Evolutionary conservation across 371 early-diverging fungal genomes (phyloP).

Genomic region (Haplosporangium sp.): DNA sequence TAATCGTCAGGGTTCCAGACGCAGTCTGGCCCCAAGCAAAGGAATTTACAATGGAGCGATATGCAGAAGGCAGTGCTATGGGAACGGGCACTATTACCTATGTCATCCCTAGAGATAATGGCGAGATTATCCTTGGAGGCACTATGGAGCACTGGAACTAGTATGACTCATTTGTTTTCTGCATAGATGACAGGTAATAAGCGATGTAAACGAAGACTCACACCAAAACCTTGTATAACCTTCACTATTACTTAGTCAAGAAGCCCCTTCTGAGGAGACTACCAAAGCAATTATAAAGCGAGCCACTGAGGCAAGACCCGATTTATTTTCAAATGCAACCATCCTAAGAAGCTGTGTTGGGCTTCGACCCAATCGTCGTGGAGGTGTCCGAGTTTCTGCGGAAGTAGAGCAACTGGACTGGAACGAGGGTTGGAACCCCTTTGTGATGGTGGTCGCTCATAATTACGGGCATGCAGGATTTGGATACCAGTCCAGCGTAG

Average conservation of each 20-base stretch:
- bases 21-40: conserved; percentile 59
- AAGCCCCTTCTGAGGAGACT: conserved; percentile 45
- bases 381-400: conserved; percentile 77
- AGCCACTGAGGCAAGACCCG: conserved; percentile 41
- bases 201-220: too few relatives aligned
- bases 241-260: conserved; percentile 39
- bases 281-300: conserved; percentile 63
- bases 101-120: conserved; percentile 85
- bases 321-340: conserved; percentile 56
- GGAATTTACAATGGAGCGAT: conserved; percentile 50
- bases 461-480: conserved; percentile 88
- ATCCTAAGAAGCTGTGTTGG: conserved; percentile 76
- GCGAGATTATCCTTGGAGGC: conserved; percentile 83
- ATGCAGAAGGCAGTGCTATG: conserved; percentile 50
- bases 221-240: neutral
- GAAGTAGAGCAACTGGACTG: conserved; percentile 60
- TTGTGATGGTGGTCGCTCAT: conserved; percentile 68
- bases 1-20: conserved; percentile 73
- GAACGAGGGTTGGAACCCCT: conserved; percentile 38
- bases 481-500: conserved; percentile 83
- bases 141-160: conserved; percentile 72
- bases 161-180: conserved; percentile 56
- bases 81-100: conserved; percentile 67
- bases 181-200: neutral
- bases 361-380: conserved; percentile 77